A percentile compares a stretch with the other conserved stretches of the same genome.
Conservation (phyloP, 805 yeast species). For the Starmerella kuoi region DNA sequence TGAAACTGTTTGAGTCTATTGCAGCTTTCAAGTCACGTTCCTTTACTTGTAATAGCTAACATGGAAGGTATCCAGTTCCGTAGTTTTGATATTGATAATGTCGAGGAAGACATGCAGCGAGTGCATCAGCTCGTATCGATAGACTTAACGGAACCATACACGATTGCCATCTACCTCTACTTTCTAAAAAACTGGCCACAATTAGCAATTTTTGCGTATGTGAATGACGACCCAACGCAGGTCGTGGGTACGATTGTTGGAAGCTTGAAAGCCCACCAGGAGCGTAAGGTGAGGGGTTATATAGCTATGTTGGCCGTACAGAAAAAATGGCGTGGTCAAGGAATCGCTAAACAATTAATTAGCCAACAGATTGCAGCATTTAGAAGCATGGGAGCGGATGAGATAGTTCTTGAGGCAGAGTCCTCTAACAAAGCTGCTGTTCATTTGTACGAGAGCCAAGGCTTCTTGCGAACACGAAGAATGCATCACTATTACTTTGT, state of each 20-base stretch:
- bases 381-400: conserved; percentile 62
- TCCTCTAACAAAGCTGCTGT: conserved; percentile 65
- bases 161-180: conserved; percentile 82
- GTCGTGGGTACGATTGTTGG: conserved; percentile 73
- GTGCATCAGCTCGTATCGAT: conserved; percentile 43
- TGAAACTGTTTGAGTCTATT: too few relatives aligned
- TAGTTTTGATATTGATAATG: conserved; percentile 18
- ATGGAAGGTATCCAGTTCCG: conserved; percentile 11
- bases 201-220: conserved; percentile 44
- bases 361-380: conserved; percentile 49
- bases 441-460: conserved; percentile 57
- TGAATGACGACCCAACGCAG: conserved; percentile 27
- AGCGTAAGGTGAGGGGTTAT: conserved; percentile 69
- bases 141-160: conserved; percentile 87
- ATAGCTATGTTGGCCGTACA: conserved; percentile 93
- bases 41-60: neutral
- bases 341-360: conserved; percentile 70
- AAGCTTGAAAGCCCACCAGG: conserved; percentile 65
- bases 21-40: too few relatives aligned
- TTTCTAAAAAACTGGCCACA: conserved; percentile 88
- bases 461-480: conserved; percentile 62
- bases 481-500: conserved; percentile 79
- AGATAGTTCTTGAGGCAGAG: conserved; percentile 87
- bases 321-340: conserved; percentile 55
- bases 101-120: conserved; percentile 26